Percentiles rank a stretch among this genome's conserved stretches.
Conservation (phyloP, 192 early-diverging fungal species). For the Phycomyces blakesleeanus region DNA sequence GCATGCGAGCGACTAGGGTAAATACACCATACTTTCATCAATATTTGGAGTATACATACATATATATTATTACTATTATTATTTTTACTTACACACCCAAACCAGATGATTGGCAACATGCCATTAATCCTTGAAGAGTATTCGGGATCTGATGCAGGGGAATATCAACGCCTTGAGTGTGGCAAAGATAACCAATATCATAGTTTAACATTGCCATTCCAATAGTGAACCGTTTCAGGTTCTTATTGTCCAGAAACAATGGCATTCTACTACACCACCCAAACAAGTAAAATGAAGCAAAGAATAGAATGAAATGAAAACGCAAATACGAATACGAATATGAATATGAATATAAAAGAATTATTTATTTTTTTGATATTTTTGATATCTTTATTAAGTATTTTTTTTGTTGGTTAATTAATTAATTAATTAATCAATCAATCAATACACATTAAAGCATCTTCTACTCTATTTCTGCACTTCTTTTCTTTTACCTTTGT, state of each 20-base stretch:
- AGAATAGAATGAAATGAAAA: slow-evolving; percentile 12
- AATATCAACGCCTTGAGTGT: slow-evolving; percentile 52
- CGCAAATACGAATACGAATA: too few species aligned
- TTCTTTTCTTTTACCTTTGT: background rate
- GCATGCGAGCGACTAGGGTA: slow-evolving; percentile 32
- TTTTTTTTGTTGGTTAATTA: too few species aligned
- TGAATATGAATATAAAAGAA: too few species aligned
- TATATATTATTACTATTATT: background rate
- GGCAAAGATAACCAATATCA: slow-evolving; percentile 54
- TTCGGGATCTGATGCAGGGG: slow-evolving; percentile 42
- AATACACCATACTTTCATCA: too few species aligned
- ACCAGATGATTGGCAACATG: slow-evolving; percentile 42
- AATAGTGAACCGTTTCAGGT: slow-evolving; percentile 36
- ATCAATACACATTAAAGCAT: too few species aligned
- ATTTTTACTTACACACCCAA: slow-evolving; percentile 47
- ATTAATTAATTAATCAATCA: too few species aligned
- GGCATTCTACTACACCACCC: slow-evolving; percentile 42
- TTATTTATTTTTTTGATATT: too few species aligned
- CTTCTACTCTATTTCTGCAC: too few species aligned
- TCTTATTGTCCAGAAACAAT: slow-evolving; percentile 42
- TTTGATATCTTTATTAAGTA: too few species aligned
- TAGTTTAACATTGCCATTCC: slow-evolving; percentile 56
- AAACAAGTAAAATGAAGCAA: too few species aligned
- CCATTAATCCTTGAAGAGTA: slow-evolving; percentile 45
- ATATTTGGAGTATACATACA: too few species aligned